A percentile compares a stretch with the other conserved stretches of the same genome.
These are phyloP conservation scores for Monosporozyma siamensis DNA, from an alignment of 805 yeast species.

Conservation along the genomic window DNA sequence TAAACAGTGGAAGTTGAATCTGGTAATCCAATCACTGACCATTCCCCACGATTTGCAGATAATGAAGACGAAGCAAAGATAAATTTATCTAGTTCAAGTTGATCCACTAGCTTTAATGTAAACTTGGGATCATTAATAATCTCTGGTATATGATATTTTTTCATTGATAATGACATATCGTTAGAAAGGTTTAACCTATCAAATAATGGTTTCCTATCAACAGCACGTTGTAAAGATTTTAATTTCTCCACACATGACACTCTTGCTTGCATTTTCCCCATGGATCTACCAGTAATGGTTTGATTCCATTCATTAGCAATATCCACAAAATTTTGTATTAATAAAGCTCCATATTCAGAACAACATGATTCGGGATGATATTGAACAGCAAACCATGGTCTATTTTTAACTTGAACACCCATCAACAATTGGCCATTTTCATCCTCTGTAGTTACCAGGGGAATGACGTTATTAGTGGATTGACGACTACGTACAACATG, in stretches of 20 bases:
- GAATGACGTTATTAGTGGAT: conserved; percentile 30
- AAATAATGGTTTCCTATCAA: conserved; percentile 23
- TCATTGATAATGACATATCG: neutral
- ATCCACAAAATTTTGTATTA: conserved; percentile 49
- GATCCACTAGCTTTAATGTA: conserved; percentile 47
- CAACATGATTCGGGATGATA: conserved; percentile 96
- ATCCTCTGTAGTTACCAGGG: conserved; percentile 54
- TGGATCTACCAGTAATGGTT: neutral
- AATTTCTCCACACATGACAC: neutral
- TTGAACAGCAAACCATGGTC: conserved; percentile 88
- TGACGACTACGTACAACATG: no score
- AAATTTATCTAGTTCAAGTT: conserved; percentile 31
- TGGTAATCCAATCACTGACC: conserved; percentile 81
- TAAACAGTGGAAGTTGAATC: conserved; percentile 35
- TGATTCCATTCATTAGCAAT: conserved; percentile 21
- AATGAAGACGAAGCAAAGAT: conserved; percentile 63
- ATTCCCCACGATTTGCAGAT: conserved; percentile 43
- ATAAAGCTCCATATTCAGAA: conserved; percentile 51
- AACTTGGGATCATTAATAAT: conserved; percentile 14
- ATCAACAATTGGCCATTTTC: conserved; percentile 45
- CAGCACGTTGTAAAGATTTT: conserved; percentile 10
- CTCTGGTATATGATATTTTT: neutral
- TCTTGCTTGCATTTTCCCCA: neutral
- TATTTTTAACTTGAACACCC: conserved; percentile 58
- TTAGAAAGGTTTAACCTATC: conserved; percentile 1